Conservation (phyloP, 768 basidiomycete species). For the Dictyophora rubrovolvata region DNA sequence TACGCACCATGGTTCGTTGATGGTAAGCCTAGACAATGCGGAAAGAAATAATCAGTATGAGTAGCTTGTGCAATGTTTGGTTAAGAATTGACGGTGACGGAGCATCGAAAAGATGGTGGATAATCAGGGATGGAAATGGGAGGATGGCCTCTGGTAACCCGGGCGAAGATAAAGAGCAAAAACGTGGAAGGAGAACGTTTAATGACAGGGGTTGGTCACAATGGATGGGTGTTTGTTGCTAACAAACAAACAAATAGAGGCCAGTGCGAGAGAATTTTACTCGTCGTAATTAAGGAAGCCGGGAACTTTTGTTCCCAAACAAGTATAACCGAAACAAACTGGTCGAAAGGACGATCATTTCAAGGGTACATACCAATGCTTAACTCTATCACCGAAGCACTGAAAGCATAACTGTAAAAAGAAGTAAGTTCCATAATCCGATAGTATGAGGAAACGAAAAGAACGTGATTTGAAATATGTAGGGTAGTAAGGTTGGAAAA, state of each 20-base stretch:
- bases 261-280: constrained; percentile 2
- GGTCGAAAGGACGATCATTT: neutral
- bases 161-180: neutral
- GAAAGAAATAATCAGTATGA: neutral
- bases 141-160: neutral
- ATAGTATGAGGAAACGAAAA: neutral
- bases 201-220: neutral
- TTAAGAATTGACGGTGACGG: neutral
- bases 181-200: neutral
- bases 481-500: neutral
- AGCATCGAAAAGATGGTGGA: neutral
- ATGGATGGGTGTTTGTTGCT: no score
- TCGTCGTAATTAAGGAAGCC: neutral
- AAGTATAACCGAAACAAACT: constrained; percentile 3
- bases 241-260: neutral
- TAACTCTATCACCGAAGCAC: constrained; percentile 65
- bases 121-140: neutral
- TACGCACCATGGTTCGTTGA: constrained; percentile 71
- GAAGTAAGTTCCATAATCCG: neutral
- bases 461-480: neutral
- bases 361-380: constrained; percentile 44
- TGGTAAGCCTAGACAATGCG: constrained; percentile 40
- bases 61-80: neutral
- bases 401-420: constrained; percentile 55
- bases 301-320: neutral